These are phyloP conservation scores for Candida suzukii DNA, from an alignment of 805 yeast species.

Conservation along the genomic window DNA sequence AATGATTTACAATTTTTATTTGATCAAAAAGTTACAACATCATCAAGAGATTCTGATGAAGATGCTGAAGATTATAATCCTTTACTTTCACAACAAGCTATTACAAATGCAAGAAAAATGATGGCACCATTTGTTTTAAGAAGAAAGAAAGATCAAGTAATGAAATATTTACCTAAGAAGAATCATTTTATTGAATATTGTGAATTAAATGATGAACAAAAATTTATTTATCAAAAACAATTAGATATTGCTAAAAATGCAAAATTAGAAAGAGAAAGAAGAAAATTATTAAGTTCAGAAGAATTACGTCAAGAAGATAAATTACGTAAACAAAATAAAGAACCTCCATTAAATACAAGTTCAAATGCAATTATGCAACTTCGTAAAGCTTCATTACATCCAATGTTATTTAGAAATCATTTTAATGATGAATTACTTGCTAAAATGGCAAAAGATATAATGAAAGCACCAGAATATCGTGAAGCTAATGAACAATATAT, in stretches of 20 bases:
- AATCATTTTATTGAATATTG: constrained; percentile 58
- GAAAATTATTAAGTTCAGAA: constrained; percentile 27
- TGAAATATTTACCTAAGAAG: constrained; percentile 82
- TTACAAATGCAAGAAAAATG: constrained; percentile 90
- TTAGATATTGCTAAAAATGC: constrained; percentile 37
- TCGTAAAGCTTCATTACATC: constrained; percentile 91
- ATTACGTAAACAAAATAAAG: constrained; percentile 19
- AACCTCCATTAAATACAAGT: constrained; percentile 23
- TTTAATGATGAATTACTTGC: constrained; percentile 50
- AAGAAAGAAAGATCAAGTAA: constrained; percentile 86
- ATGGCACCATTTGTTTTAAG: constrained; percentile 96
- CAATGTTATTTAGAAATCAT: constrained; percentile 65
- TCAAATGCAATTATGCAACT: constrained; percentile 79
- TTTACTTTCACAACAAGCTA: constrained; percentile 82
- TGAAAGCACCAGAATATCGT: constrained; percentile 70
- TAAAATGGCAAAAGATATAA: constrained; percentile 70
- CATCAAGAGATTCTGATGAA: constrained; percentile 21
- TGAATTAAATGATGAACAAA: constrained; percentile 50
- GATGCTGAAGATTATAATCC: constrained; percentile 53
- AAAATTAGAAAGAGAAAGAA: constrained; percentile 35
- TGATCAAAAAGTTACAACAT: constrained; percentile 69
- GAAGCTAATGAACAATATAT: constrained; percentile 75
- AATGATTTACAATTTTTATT: constrained; percentile 79
- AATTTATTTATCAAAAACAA: constrained; percentile 53
- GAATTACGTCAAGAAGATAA: constrained; percentile 24